A percentile compares a stretch with the other conserved stretches of the same genome.
phyloP scores from a whole-genome alignment of 2,329 filamentous ascomycete genomes.

The Xylaria sp. region DNA sequence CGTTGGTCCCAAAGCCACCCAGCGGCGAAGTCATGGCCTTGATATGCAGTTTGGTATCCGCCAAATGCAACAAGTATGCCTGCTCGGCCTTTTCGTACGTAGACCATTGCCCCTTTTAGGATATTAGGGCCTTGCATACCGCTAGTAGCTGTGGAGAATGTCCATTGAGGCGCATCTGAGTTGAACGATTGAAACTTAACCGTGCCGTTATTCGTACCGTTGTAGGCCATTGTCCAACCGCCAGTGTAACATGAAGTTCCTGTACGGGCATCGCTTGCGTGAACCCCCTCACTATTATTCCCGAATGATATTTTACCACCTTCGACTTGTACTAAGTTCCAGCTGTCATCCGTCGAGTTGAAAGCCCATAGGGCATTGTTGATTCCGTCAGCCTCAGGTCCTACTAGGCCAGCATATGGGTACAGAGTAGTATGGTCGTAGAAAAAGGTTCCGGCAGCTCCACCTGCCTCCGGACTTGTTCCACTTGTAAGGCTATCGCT shows the following conservation, averaged over 20 bases:
- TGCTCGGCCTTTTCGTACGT: slow-evolving; percentile 34
- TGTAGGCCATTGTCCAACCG: slow-evolving; percentile 28
- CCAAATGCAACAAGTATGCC: slow-evolving; percentile 39
- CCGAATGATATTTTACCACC: slow-evolving; percentile 29
- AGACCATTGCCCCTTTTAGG: slow-evolving; percentile 38
- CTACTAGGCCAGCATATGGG: slow-evolving; percentile 32
- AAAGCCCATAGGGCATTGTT: slow-evolving; percentile 37
- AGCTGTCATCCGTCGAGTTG: slow-evolving; percentile 30
- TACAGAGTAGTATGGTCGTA: slow-evolving; percentile 38
- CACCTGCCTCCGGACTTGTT: slow-evolving; percentile 10
- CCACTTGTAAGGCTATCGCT: slow-evolving; percentile 25
- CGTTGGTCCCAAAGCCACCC: slow-evolving; percentile 29
- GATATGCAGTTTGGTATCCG: slow-evolving; percentile 36
- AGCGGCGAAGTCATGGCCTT: slow-evolving; percentile 1
- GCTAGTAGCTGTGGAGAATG: slow-evolving; percentile 19
- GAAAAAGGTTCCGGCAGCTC: slow-evolving; percentile 32
- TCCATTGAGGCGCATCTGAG: slow-evolving; percentile 22
- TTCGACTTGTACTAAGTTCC: slow-evolving; percentile 25
- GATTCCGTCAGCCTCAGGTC: slow-evolving; percentile 20
- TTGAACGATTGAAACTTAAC: slow-evolving; percentile 35
- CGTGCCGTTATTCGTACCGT: slow-evolving; percentile 34
- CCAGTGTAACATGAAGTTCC: slow-evolving; percentile 38
- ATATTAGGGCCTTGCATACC: slow-evolving; percentile 35
- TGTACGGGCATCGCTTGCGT: slow-evolving; percentile 34
- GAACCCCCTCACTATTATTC: slow-evolving; percentile 24